Base-by-base conservation (phyloP, 495 filamentous ascomycete genomes). In the Rusavskia elegans region DNA sequence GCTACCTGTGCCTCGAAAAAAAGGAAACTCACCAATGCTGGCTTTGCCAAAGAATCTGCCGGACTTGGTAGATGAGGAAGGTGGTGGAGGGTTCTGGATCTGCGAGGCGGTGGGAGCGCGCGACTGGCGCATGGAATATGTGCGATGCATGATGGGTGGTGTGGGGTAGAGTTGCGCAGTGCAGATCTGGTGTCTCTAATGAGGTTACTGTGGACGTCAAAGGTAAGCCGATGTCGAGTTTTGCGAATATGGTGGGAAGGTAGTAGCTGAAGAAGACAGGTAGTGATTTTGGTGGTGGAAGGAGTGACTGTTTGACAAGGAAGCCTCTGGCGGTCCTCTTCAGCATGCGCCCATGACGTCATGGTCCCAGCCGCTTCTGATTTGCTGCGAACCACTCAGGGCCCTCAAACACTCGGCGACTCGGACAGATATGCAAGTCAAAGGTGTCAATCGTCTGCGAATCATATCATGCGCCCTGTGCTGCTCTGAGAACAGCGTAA, bases 41-140 rank as follows among this genome's bases (percentile, higher is more conserved):
- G 78, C 75, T 61, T 76, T 83, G 49, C 92, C 90, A 62, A 98
- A 92, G 65, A 95, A 76, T 55, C 92, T 79, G 57, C 81, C 81
- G 5, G 82, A 78, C 74, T 98, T 98, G 53, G 92, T 98, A 48
- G 79, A 81, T 32, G 90, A 95, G 35, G 86, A 63, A 51, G 93
- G 93, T 49, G 92, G 92, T 20, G 89, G 92, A 21, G 92, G 93
- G 66, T 87, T 95, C 77, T 96, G 81, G 60, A 81, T 76, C 64
- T 90, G 85, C 64, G 84, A 85, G 58, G 85, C 85, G 40, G 93
- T 97, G 45, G 93, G 93, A 59, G 85, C 84, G 76, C 92, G 82
- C 72, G 86, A 80, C 71, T 90, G 83, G 79, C 92, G 87, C 90
- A 97, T 95, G 58, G 89, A 95, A 64, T 98, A 98, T 57, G 92